These are phyloP conservation scores for Thielaviopsis punctulata DNA, from an alignment of 2,329 filamentous ascomycete species.

Conservation along the genomic window DNA sequence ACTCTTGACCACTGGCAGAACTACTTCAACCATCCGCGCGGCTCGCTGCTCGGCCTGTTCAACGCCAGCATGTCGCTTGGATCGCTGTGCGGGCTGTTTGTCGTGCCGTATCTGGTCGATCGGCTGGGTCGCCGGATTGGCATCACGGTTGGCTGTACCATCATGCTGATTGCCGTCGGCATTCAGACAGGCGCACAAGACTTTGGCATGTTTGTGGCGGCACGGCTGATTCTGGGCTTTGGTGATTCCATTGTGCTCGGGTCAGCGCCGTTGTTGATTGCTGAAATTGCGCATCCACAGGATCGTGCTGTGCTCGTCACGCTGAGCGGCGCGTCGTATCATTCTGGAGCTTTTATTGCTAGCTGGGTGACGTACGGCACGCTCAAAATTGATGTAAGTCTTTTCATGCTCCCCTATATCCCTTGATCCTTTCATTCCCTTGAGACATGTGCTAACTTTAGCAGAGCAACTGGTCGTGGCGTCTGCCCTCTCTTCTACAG, in stretches of 20 bases:
- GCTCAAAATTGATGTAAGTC: constrained; percentile 12
- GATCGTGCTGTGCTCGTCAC: constrained; percentile 20
- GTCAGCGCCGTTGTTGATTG: constrained; percentile 20
- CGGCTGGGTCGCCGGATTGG: constrained; percentile 22
- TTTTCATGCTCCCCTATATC: neutral
- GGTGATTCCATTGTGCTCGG: constrained; percentile 18
- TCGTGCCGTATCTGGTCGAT: constrained; percentile 21
- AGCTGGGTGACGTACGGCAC: constrained; percentile 18
- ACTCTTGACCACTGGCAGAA: constrained; percentile 22
- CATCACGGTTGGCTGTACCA: constrained; percentile 15
- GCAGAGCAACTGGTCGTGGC: constrained; percentile 15
- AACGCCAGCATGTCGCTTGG: constrained; percentile 21
- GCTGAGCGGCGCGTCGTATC: constrained; percentile 14
- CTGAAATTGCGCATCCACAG: constrained; percentile 21
- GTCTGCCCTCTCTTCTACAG: constrained; percentile 17
- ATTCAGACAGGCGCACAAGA: constrained; percentile 16
- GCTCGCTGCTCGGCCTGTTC: constrained; percentile 18
- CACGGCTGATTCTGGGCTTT: constrained; percentile 20
- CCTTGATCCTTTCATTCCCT: neutral
- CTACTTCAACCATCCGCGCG: constrained; percentile 21
- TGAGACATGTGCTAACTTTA: neutral
- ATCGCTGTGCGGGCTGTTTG: constrained; percentile 19
- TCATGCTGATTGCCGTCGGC: constrained; percentile 12
- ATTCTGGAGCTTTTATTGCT: constrained; percentile 17
- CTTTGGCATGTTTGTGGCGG: constrained; percentile 20